These are phyloP conservation scores for Sarocladium brachiariae DNA, from an alignment of 2,329 filamentous ascomycete species.

Conservation along the genomic window DNA sequence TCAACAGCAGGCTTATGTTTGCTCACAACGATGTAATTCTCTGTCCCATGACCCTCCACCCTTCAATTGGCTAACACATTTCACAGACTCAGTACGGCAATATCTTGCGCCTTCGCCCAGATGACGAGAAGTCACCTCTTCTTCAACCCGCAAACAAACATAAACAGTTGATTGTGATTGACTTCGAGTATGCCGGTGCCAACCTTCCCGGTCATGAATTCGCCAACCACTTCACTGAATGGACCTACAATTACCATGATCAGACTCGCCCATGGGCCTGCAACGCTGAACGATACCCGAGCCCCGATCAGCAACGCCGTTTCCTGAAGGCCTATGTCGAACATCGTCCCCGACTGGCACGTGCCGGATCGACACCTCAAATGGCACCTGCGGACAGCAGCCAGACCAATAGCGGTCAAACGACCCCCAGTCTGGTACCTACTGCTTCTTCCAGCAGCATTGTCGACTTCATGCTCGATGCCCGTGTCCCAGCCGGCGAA, in stretches of 20 bases:
- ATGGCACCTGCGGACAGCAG: slow-evolving; percentile 37
- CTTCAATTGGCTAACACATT: slow-evolving; percentile 10
- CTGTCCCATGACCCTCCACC: background rate
- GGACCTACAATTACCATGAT: slow-evolving; percentile 97
- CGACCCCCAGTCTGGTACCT: slow-evolving; percentile 27
- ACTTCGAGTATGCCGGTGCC: slow-evolving; percentile 93
- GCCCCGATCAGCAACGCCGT: slow-evolving; percentile 68
- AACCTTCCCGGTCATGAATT: slow-evolving; percentile 86
- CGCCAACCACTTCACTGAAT: slow-evolving; percentile 96
- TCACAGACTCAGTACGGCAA: slow-evolving; percentile 93
- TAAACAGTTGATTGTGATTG: slow-evolving; percentile 93
- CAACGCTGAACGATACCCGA: slow-evolving; percentile 67
- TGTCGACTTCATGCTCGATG: slow-evolving; percentile 76
- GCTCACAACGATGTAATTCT: slow-evolving; percentile 88
- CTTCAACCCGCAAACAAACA: slow-evolving; percentile 87
- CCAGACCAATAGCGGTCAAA: slow-evolving; percentile 19
- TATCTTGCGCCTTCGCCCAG: slow-evolving; percentile 67
- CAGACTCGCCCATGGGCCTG: slow-evolving; percentile 57
- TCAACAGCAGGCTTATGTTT: slow-evolving; percentile 77
- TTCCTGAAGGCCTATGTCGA: slow-evolving; percentile 84
- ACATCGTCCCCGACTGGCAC: slow-evolving; percentile 64
- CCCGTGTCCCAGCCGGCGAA: slow-evolving; percentile 44
- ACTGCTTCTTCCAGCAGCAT: slow-evolving; percentile 43
- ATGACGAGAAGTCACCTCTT: slow-evolving; percentile 74
- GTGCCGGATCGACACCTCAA: slow-evolving; percentile 44